Evolutionary conservation across 1,284 basidiomycete genomes (phyloP), one percentile per base, ranked within the genome.

Genomic region (Boletus smithii): DNA sequence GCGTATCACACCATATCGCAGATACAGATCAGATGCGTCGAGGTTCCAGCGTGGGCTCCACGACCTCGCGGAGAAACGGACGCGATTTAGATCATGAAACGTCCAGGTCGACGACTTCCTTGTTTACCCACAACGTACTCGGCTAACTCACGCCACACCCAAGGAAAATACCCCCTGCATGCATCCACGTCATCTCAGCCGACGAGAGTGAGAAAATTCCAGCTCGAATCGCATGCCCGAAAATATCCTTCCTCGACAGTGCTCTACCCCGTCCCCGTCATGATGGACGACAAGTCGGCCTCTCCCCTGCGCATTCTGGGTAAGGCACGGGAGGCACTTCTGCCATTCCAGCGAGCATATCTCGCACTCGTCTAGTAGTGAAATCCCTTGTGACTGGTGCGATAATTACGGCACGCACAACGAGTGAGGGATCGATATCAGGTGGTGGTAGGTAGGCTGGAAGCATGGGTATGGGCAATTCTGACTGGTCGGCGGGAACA

Each of bases 341-440:
- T 10, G 31, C 62, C 56, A 66, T 46, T 8, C 34, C 41, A 40
- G 48, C 48, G 5, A 68, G 47, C 52, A 62, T 46, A 20, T 57
- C 50, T 23, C 59, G 59, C 37, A 64, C 54, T 11, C 46, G 59
- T 26, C 22, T 39, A 10, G 50, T 53, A 33, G 74, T 72, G 50
- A 83, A 63, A 53, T 74, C 75, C 29, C 63, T 62, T 22, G 71
- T 60, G 11, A 53, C 68, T 11, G 70, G 69, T 11, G 73, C 67
- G 17, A 80, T 66, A 24, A 79, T 59, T 26, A 83, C 60, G 2
- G 79, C 81, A 29, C 73, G 73, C 44, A 83, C 51, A 3, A 81
- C 69, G 22, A 80, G 43, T 33, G 57, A 54, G 34, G 69, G 59
- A 57, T 76, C 61, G 50, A 76, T 54, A 30, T 56, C 51, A 51